Evolutionary conservation across 2,329 filamentous ascomycete genomes (phyloP), one percentile per base, ranked within the genome.

Genomic region (Lecanicillium sp.): DNA sequence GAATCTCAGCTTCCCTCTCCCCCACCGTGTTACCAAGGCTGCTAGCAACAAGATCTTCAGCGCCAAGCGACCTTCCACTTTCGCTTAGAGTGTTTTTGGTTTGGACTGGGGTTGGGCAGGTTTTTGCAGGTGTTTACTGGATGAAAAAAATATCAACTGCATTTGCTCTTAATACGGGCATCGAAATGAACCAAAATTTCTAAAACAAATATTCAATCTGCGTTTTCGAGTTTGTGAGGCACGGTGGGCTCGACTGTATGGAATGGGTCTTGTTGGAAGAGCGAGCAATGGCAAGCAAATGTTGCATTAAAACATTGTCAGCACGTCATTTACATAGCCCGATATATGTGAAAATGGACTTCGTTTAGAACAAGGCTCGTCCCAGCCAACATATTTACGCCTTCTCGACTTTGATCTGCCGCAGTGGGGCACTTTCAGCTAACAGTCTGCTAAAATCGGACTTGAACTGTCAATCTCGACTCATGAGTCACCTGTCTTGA

Each of bases 1-100:
- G 86, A 72, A 83, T 74, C 87, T 98, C 74, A 88, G 86, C 75
- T 98, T 98, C 88, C 93, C 93, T 71, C 88, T 98, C 62, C 93
- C 93, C 70, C 93, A 98, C 83, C 93, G 94, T 67, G 76, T 90
- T 68, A 79, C 84, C 78, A 90, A 90, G 78, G 79, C 80, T 73
- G 74, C 73, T 71, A 83, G 78, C 79, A 87, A 86, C 81, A 95
- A 95, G 83, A 70, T 97, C 71, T 98, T 95, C 80, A 82, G 86
- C 70, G 83, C 89, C 68, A 88, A 83, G 77, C 86, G 93, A 76
- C 93, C 93, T 67, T 88, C 88, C 67, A 98, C 93, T 73, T 97
- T 97, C 82, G 93, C 90, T 81, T 97, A 90, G 81, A 80, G 69
- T 74, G 69, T 72, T 73, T 72, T 69, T 66, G 69, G 70, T 67